Evolutionary conservation across 129 eudicot genomes (phyloP).

Genomic region (sunflower (Helianthus annuus)): DNA sequence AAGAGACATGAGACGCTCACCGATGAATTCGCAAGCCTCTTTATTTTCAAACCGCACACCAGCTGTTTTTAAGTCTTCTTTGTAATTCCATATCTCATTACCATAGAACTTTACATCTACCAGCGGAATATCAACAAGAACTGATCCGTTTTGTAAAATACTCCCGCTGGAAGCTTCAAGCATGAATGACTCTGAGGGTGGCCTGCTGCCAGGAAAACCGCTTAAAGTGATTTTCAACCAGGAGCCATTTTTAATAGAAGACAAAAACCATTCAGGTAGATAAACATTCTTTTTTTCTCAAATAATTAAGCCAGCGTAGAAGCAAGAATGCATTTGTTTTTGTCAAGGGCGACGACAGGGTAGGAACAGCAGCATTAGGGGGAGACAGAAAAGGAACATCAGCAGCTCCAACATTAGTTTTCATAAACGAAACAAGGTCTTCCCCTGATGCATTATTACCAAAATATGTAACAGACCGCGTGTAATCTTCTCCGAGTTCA

Average conservation of each 20-base stretch:
- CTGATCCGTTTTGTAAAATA: constrained; percentile 48
- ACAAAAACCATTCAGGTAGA: constrained; percentile 39
- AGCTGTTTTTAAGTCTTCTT: constrained; percentile 37
- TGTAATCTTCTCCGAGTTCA: constrained; percentile 56
- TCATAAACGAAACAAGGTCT: constrained; percentile 35
- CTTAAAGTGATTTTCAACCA: constrained; percentile 51
- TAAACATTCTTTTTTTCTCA: neutral
- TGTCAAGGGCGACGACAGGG: constrained; percentile 42
- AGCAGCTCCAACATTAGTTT: constrained; percentile 32
- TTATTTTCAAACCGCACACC: constrained; percentile 48
- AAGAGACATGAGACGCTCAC: constrained; percentile 48
- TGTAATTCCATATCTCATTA: constrained; percentile 23
- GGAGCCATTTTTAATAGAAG: constrained; percentile 44
- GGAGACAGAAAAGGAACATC: constrained; percentile 54
- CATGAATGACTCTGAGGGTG: constrained; percentile 57
- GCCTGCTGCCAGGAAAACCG: constrained; percentile 37
- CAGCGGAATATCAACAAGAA: constrained; percentile 53
- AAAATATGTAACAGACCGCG: constrained; percentile 15
- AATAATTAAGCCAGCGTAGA: constrained; percentile 43
- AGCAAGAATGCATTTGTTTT: constrained; percentile 43
- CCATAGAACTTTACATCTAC: constrained; percentile 44
- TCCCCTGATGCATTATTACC: constrained; percentile 24
- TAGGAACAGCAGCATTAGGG: constrained; percentile 44
- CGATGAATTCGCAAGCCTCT: constrained; percentile 52
- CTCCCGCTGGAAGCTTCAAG: constrained; percentile 24